Evolutionary conservation across 768 basidiomycete species (phyloP).

Genomic region (Tulasnella sp.): DNA sequence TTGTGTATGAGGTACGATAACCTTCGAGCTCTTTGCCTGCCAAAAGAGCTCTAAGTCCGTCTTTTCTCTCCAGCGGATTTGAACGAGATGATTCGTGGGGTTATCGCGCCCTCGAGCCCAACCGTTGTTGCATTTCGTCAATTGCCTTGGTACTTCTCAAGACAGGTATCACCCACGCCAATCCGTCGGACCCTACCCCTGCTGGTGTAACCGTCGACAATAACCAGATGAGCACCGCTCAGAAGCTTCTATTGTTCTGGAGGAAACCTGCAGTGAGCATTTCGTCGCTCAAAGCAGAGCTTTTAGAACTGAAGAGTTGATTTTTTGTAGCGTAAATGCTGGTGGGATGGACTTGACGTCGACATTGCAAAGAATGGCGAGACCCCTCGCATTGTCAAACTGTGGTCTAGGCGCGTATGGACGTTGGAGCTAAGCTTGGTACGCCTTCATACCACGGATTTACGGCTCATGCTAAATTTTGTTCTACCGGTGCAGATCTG

Average conservation of each 20-base stretch:
- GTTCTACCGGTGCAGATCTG: neutral
- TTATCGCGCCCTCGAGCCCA: slow-evolving; percentile 91
- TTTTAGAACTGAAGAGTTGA: slow-evolving; percentile 5
- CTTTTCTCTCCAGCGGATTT: slow-evolving; percentile 65
- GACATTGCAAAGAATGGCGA: slow-evolving; percentile 62
- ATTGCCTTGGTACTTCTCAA: slow-evolving; percentile 97
- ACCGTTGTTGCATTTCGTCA: slow-evolving; percentile 95
- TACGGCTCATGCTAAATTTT: neutral
- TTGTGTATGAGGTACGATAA: slow-evolving; percentile 89
- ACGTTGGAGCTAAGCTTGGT: slow-evolving; percentile 95
- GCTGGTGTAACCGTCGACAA: slow-evolving; percentile 82
- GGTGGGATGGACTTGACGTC: slow-evolving; percentile 98
- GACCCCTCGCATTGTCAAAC: slow-evolving; percentile 62
- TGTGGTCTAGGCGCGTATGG: slow-evolving; percentile 98
- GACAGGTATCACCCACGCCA: slow-evolving; percentile 84
- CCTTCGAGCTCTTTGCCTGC: neutral
- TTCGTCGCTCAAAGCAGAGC: slow-evolving; percentile 24
- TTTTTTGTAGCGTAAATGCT: slow-evolving; percentile 82
- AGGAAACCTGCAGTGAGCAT: slow-evolving; percentile 93
- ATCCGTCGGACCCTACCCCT: slow-evolving; percentile 45
- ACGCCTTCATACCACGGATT: slow-evolving; percentile 28
- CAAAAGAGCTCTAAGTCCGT: neutral
- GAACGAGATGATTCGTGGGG: slow-evolving; percentile 98
- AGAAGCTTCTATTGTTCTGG: slow-evolving; percentile 97
- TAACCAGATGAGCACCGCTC: slow-evolving; percentile 92